Evolutionary conservation across 202 grass and related monocot genomes (phyloP).

Genomic region (Setaria italica): DNA sequence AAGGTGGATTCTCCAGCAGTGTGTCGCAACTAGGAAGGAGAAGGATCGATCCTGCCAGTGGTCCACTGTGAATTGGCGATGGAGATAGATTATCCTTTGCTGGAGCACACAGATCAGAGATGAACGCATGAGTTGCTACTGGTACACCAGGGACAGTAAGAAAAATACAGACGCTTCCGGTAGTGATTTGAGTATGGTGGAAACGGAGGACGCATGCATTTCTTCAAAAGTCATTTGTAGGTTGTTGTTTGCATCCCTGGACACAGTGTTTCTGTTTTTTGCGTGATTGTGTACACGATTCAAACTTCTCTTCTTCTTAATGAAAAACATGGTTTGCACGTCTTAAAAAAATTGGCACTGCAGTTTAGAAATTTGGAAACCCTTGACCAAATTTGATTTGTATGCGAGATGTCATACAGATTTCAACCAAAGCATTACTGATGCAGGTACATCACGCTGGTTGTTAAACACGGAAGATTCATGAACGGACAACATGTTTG

Average conservation of each 20-base stretch:
- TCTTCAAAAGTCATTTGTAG: too few relatives aligned
- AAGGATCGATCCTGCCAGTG: conserved; percentile 8
- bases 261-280: too few relatives aligned
- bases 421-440: not conserved
- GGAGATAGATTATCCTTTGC: not conserved
- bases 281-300: too few relatives aligned
- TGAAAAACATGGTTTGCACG: too few relatives aligned
- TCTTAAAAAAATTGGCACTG: too few relatives aligned
- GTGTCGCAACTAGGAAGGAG: not conserved
- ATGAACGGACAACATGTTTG: not conserved
- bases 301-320: too few relatives aligned
- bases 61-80: not conserved
- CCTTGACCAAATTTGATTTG: not conserved
- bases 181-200: not conserved
- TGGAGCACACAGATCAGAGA: not conserved
- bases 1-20: too few relatives aligned
- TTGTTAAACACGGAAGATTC: not conserved
- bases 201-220: not conserved
- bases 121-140: not conserved
- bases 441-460: not conserved
- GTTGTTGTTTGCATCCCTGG: too few relatives aligned
- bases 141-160: not conserved
- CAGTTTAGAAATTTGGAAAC: not conserved
- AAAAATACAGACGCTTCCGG: not conserved
- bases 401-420: not conserved